Evolutionary conservation across 495 filamentous ascomycete species (phyloP).

Genomic region (Xylaria telfairii): DNA sequence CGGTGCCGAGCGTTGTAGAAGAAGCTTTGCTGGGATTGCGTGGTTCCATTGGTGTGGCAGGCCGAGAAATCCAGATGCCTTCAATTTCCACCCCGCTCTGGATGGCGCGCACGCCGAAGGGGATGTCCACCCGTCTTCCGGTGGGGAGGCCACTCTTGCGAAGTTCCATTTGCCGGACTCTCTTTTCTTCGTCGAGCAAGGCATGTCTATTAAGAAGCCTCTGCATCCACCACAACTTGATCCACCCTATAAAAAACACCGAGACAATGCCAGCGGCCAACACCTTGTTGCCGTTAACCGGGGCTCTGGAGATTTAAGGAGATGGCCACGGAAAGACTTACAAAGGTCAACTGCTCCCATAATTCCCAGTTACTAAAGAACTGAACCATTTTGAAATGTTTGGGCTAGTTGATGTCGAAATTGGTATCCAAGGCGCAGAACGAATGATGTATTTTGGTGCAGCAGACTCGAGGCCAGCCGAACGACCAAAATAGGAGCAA

Average conservation of each 20-base stretch:
- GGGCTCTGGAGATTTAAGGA: not conserved
- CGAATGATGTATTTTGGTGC: constrained; percentile 38
- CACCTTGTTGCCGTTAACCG: constrained; percentile 45
- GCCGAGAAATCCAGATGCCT: constrained; percentile 84
- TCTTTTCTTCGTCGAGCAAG: constrained; percentile 68
- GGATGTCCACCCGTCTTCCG: constrained; percentile 66
- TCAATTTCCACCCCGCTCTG: constrained; percentile 86
- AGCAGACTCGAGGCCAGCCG: not conserved
- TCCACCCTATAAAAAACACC: constrained; percentile 58
- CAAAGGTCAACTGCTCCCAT: constrained; percentile 93
- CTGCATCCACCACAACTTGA: constrained; percentile 68
- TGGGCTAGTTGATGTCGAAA: constrained; percentile 36
- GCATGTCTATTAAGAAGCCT: constrained; percentile 69
- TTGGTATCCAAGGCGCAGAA: constrained; percentile 38
- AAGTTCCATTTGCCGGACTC: constrained; percentile 60
- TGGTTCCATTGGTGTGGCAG: constrained; percentile 58
- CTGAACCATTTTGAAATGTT: constrained; percentile 39
- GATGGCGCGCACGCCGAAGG: constrained; percentile 88
- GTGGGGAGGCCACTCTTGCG: constrained; percentile 54
- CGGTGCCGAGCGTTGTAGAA: constrained; percentile 40
- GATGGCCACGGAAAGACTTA: constrained; percentile 53
- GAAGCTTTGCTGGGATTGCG: constrained; percentile 40
- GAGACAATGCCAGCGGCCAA: constrained; percentile 55
- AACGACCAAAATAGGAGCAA: constrained; percentile 8
- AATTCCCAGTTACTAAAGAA: constrained; percentile 83